Evolutionary conservation across 345 rosid species (phyloP).

Genomic region (Theobroma cacao): DNA sequence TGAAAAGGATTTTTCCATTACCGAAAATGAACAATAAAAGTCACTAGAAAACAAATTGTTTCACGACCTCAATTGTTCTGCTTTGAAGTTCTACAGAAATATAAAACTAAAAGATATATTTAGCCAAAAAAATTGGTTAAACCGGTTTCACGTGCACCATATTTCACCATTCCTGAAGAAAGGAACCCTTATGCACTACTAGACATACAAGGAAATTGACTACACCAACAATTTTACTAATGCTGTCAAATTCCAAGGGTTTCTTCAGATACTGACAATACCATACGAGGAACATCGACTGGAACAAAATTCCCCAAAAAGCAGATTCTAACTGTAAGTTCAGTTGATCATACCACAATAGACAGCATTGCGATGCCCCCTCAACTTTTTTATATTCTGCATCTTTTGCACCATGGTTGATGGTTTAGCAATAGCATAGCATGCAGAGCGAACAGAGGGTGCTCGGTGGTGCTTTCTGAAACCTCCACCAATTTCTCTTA

Average conservation of each 20-base stretch:
- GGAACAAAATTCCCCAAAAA: neutral
- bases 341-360: conserved; percentile 74
- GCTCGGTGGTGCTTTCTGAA: conserved; percentile 96
- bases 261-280: neutral
- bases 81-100: no score
- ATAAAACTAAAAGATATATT: no score
- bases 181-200: neutral
- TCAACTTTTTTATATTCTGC: conserved; percentile 83
- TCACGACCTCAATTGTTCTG: no score
- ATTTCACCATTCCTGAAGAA: neutral
- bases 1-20: no score
- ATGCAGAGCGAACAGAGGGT: conserved; percentile 81
- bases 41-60: no score
- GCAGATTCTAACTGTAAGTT: conserved; percentile 14
- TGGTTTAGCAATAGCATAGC: conserved; percentile 95
- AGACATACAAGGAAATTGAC: neutral
- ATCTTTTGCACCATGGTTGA: conserved; percentile 87
- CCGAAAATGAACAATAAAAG: no score
- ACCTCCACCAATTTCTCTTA: conserved; percentile 99
- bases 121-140: neutral
- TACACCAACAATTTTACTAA: neutral
- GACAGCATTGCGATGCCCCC: conserved; percentile 98
- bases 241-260: conserved; percentile 17
- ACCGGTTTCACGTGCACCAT: neutral
- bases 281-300: neutral